A percentile compares a stretch with the other conserved stretches of the same genome.
These are phyloP conservation scores for Coniochaeta sp. DNA, from an alignment of 2,329 filamentous ascomycete species.

Conservation along the genomic window DNA sequence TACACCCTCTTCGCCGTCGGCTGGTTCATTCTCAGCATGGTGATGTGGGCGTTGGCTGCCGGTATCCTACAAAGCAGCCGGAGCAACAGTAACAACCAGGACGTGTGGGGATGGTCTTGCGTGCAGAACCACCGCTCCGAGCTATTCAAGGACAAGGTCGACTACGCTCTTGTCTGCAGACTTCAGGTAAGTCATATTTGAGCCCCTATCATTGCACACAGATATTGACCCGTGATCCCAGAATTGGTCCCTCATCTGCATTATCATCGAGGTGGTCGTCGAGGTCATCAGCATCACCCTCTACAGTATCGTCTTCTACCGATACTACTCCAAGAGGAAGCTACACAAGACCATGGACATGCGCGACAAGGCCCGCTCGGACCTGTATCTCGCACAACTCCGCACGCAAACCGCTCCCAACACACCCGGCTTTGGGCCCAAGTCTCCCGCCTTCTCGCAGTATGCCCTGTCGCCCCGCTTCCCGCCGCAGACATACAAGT, in stretches of 20 bases:
- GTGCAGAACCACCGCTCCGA: slow-evolving; percentile 75
- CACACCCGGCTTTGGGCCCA: slow-evolving; percentile 79
- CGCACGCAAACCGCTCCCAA: slow-evolving; percentile 86
- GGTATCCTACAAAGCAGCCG: slow-evolving; percentile 75
- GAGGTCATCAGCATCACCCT: slow-evolving; percentile 87
- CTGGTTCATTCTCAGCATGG: slow-evolving; percentile 87
- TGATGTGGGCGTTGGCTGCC: slow-evolving; percentile 87
- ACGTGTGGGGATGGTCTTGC: slow-evolving; percentile 99
- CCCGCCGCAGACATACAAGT: slow-evolving; percentile 47
- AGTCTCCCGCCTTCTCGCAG: slow-evolving; percentile 48
- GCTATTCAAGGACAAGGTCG: slow-evolving; percentile 71
- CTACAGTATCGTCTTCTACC: slow-evolving; percentile 93
- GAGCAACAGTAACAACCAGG: slow-evolving; percentile 66
- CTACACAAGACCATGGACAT: slow-evolving; percentile 95
- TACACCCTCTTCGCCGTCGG: slow-evolving; percentile 90
- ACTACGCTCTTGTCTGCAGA: slow-evolving; percentile 87
- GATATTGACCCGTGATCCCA: slow-evolving; percentile 28
- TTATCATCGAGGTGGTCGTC: slow-evolving; percentile 91
- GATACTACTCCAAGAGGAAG: slow-evolving; percentile 92
- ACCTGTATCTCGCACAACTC: slow-evolving; percentile 86
- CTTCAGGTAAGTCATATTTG: slow-evolving; percentile 53
- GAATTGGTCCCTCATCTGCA: slow-evolving; percentile 95
- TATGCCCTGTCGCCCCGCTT: slow-evolving; percentile 54
- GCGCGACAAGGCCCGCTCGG: slow-evolving; percentile 87
- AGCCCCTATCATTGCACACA: not conserved